Evolutionary conservation across 139 green algal genomes (phyloP).

Genomic region (Chloropicon primus): DNA sequence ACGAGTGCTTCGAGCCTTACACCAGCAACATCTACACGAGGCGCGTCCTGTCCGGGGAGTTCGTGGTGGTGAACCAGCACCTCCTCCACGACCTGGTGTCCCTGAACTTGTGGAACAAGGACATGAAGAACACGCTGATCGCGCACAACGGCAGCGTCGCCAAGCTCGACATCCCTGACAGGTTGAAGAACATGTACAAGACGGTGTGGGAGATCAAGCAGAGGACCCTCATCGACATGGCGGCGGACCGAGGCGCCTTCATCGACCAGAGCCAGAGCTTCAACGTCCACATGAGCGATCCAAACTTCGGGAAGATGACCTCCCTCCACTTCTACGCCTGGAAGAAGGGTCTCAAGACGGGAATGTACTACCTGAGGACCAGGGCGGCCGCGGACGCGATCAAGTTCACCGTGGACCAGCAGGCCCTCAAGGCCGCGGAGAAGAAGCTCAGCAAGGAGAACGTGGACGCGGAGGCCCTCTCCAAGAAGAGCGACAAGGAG

Average conservation of each 20-base stretch:
- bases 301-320: slow-evolving; percentile 99
- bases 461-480: slow-evolving; percentile 13
- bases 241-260: slow-evolving; percentile 88
- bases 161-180: slow-evolving; percentile 64
- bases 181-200: slow-evolving; percentile 94
- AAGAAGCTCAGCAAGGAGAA: slow-evolving; percentile 6
- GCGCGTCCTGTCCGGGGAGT: slow-evolving; percentile 76
- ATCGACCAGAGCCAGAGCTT: slow-evolving; percentile 97
- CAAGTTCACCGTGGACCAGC: slow-evolving; percentile 97
- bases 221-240: slow-evolving; percentile 92
- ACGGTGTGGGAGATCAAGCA: slow-evolving; percentile 99
- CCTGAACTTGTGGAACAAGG: slow-evolving; percentile 72
- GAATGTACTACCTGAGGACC: slow-evolving; percentile 97
- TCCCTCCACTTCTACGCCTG: slow-evolving; percentile 96
- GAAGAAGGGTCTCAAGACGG: slow-evolving; percentile 88
- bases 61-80: slow-evolving; percentile 94
- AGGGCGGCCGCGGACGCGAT: slow-evolving; percentile 88
- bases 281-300: slow-evolving; percentile 96
- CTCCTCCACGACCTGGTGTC: slow-evolving; percentile 80
- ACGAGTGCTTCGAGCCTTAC: slow-evolving; percentile 98
- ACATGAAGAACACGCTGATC: slow-evolving; percentile 94
- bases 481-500: slow-evolving; percentile 36
- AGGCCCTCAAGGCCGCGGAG: slow-evolving; percentile 26
- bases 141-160: slow-evolving; percentile 59
- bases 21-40: slow-evolving; percentile 98